phyloP scores from a whole-genome alignment of 768 basidiomycete species.

The Leccinellum luteum region DNA sequence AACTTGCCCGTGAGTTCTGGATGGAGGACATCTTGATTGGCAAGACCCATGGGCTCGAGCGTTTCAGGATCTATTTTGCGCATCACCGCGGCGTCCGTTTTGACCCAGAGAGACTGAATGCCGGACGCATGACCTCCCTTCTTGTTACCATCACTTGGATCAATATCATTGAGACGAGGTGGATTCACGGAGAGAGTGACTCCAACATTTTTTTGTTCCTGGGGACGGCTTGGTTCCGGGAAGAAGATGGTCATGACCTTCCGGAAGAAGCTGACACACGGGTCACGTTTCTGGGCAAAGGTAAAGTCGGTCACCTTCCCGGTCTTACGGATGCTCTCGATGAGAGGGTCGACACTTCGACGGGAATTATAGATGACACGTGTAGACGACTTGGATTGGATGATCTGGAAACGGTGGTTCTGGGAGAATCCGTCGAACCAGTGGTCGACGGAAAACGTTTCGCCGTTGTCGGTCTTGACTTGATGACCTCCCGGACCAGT shows the following conservation, averaged over 20 bases:
- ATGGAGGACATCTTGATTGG: slow-evolving; percentile 29
- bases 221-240: slow-evolving; percentile 8
- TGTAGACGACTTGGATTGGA: slow-evolving; percentile 18
- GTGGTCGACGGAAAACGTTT: slow-evolving; percentile 30
- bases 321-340: slow-evolving; percentile 29
- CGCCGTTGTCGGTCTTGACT: slow-evolving; percentile 19
- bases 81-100: slow-evolving; percentile 30
- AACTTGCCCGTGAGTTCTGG: slow-evolving; percentile 33
- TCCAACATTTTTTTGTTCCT: slow-evolving; percentile 21
- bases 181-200: slow-evolving; percentile 33
- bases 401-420: slow-evolving; percentile 40
- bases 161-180: slow-evolving; percentile 23
- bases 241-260: slow-evolving; percentile 31
- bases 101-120: slow-evolving; percentile 29
- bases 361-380: slow-evolving; percentile 37
- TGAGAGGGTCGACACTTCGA: slow-evolving; percentile 26
- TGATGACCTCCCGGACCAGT: slow-evolving; percentile 38
- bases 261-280: slow-evolving; percentile 30
- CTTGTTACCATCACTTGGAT: slow-evolving; percentile 19
- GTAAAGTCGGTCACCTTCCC: slow-evolving; percentile 16
- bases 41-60: slow-evolving; percentile 35
- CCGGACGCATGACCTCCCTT: slow-evolving; percentile 24
- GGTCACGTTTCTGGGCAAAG: slow-evolving; percentile 34
- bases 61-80: slow-evolving; percentile 37
- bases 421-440: slow-evolving; percentile 43